Percentiles rank a stretch among this genome's conserved stretches.
phyloP scores from a whole-genome alignment of 495 filamentous ascomycete species.

The Talaromyces wortmannii region DNA sequence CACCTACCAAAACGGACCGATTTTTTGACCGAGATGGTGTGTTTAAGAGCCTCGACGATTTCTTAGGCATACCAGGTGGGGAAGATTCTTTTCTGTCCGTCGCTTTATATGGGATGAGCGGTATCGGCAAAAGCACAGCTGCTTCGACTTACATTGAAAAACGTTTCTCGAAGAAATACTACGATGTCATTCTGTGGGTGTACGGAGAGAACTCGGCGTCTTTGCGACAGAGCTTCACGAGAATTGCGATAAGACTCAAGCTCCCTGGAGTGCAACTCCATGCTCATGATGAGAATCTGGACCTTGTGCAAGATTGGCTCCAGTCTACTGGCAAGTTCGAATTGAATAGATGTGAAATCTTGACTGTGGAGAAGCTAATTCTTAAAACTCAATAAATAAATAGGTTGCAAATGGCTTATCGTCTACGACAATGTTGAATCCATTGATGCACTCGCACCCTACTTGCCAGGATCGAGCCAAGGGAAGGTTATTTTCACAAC shows the following conservation, averaged over 20 bases:
- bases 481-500: not conserved
- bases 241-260: constrained; percentile 12
- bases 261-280: constrained; percentile 11
- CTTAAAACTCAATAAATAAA: not conserved
- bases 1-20: constrained; percentile 3
- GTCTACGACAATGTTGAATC: constrained; percentile 14
- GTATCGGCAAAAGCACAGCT: constrained; percentile 10
- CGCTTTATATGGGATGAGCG: constrained; percentile 9
- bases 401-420: constrained; percentile 9
- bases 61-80: not conserved
- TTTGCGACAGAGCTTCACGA: constrained; percentile 15
- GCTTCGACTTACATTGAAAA: constrained; percentile 3
- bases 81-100: constrained; percentile 2
- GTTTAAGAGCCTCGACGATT: constrained; percentile 5
- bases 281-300: constrained; percentile 13
- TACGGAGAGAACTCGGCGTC: constrained; percentile 8
- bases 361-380: not conserved
- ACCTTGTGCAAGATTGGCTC: constrained; percentile 10
- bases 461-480: constrained; percentile 3
- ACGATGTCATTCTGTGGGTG: constrained; percentile 15
- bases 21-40: constrained; percentile 9
- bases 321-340: constrained; percentile 8
- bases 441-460: not conserved
- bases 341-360: not conserved
- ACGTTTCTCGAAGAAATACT: not conserved